A percentile compares a stretch with the other conserved stretches of the same genome.
phyloP scores from a whole-genome alignment of 768 basidiomycete species.

The Lentinula detonsa region DNA sequence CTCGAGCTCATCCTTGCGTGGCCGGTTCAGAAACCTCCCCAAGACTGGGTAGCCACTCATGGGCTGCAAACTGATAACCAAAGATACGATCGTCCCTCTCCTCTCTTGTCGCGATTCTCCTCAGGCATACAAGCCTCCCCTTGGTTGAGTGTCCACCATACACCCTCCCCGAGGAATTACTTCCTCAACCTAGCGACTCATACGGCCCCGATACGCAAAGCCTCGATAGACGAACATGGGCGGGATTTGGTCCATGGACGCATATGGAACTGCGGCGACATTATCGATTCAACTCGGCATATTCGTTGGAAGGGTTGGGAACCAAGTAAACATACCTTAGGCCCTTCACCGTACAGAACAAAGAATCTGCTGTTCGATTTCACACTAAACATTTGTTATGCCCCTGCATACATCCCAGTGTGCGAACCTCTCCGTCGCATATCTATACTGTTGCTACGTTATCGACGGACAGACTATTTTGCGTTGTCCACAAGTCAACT shows the following conservation, averaged over 20 bases:
- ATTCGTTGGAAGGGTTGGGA: neutral
- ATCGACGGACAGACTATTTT: neutral
- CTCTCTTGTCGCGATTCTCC: neutral
- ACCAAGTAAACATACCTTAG: neutral
- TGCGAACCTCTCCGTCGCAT: neutral
- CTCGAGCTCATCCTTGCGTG: neutral
- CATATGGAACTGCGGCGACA: too few species aligned
- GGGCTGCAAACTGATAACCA: neutral
- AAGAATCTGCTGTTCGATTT: neutral
- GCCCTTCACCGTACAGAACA: neutral
- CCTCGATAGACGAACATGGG: too few species aligned
- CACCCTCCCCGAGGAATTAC: neutral
- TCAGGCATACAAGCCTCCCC: neutral
- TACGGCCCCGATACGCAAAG: neutral
- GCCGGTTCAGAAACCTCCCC: neutral
- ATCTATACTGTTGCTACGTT: neutral
- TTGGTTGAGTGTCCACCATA: too few species aligned
- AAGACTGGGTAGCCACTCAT: neutral
- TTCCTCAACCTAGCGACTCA: neutral
- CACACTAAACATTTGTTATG: neutral
- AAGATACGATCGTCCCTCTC: neutral
- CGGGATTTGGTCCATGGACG: too few species aligned
- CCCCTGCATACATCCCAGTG: neutral
- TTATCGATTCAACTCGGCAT: neutral
- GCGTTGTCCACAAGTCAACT: neutral